Evolutionary conservation across 2,329 filamentous ascomycete genomes (phyloP).

Genomic region (Botrytis fabae): DNA sequence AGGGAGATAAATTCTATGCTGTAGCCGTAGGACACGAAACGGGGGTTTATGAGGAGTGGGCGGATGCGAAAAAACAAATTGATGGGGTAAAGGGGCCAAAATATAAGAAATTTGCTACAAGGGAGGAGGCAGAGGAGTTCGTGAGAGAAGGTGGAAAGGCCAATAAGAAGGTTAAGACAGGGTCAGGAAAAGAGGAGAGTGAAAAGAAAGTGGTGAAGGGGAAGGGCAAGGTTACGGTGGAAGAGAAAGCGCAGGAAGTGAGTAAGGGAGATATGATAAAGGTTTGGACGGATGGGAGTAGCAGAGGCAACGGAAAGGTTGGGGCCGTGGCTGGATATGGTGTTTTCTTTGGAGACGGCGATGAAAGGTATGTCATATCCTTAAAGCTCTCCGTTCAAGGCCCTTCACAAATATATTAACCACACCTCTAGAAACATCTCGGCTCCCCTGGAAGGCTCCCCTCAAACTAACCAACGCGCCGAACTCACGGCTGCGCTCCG

Average conservation of each 20-base stretch:
- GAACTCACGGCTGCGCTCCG: constrained; percentile 86
- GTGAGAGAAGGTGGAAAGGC: constrained; percentile 51
- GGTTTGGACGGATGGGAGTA: constrained; percentile 66
- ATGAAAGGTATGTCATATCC: constrained; percentile 49
- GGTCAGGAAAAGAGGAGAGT: constrained; percentile 25
- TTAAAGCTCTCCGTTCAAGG: constrained; percentile 1
- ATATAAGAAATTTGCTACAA: constrained; percentile 68
- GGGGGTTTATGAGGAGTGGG: constrained; percentile 66
- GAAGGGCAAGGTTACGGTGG: constrained; percentile 1
- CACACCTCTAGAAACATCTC: constrained; percentile 51
- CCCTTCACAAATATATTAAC: neutral
- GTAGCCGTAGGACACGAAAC: constrained; percentile 59
- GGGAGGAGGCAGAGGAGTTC: constrained; percentile 75
- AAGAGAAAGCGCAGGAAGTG: constrained; percentile 20
- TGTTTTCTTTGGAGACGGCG: constrained; percentile 60
- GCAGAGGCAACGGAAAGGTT: constrained; percentile 56
- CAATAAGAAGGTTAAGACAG: constrained; percentile 35
- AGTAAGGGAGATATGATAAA: constrained; percentile 41
- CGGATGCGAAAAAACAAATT: constrained; percentile 70
- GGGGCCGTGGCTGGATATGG: constrained; percentile 61
- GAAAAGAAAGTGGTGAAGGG: constrained; percentile 30
- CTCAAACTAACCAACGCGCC: constrained; percentile 94
- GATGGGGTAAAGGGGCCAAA: constrained; percentile 68
- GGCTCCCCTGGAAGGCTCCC: constrained; percentile 36
- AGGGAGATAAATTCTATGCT: constrained; percentile 55